Percentiles rank a stretch among this genome's conserved stretches.
Evolutionary conservation across 2,329 filamentous ascomycete species (phyloP).

Genomic region (Ascosphaera aggregata): DNA sequence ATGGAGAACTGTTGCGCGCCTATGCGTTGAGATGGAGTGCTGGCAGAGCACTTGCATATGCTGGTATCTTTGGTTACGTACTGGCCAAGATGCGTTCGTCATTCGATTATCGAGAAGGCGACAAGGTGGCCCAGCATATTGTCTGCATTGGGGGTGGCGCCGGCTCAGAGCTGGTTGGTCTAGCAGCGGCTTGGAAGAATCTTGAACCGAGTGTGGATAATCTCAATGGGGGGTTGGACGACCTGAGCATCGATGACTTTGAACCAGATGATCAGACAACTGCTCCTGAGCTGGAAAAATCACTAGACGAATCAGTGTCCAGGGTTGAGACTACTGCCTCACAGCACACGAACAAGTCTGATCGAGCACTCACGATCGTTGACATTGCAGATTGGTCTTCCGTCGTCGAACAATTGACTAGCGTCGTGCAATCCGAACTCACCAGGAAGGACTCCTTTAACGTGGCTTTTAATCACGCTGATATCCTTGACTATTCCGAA

Average conservation of each 20-base stretch:
- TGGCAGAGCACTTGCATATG: constrained; percentile 60
- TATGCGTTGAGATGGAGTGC: constrained; percentile 89
- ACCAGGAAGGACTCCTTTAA: constrained; percentile 6
- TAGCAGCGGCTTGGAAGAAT: constrained; percentile 29
- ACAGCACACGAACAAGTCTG: neutral
- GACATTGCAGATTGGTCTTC: constrained; percentile 60
- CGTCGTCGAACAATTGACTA: constrained; percentile 35
- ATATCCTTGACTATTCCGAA: constrained; percentile 24
- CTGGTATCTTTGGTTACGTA: constrained; percentile 26
- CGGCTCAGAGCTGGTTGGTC: constrained; percentile 41
- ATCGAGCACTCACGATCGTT: constrained; percentile 36
- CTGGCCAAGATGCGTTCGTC: constrained; percentile 4
- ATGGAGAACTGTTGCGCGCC: constrained; percentile 45
- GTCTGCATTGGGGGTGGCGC: constrained; percentile 41
- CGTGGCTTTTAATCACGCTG: constrained; percentile 24
- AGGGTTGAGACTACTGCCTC: neutral
- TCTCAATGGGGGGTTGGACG: neutral
- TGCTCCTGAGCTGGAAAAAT: neutral
- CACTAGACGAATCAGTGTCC: neutral
- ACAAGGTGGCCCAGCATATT: constrained; percentile 13
- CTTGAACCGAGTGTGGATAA: constrained; percentile 8
- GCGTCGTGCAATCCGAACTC: constrained; percentile 23
- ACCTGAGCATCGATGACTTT: no score
- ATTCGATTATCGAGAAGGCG: constrained; percentile 1
- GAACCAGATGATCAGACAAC: neutral